Percentiles rank a stretch among this genome's conserved stretches.
phyloP scores from a whole-genome alignment of 2,329 filamentous ascomycete genomes.

The Neofusicoccum parvum region DNA sequence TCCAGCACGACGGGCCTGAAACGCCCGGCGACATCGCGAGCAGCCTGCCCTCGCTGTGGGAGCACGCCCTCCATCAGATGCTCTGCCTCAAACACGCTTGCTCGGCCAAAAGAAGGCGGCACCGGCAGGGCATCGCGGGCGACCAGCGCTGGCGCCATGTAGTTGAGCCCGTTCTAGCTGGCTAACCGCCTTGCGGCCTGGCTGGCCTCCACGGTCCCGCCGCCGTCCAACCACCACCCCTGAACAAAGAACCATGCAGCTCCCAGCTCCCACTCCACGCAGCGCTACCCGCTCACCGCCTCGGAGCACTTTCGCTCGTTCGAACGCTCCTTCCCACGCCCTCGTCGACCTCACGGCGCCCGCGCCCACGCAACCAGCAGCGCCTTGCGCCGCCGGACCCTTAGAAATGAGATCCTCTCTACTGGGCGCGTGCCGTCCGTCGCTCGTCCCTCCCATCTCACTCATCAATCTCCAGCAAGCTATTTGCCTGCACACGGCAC shows the following conservation, averaged over 20 bases:
- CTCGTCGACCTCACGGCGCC: not conserved
- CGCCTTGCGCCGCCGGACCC: not conserved
- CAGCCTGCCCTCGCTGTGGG: too few relatives aligned
- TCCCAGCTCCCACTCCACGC: not conserved
- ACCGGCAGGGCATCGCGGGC: not conserved
- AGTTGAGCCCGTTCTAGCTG: not conserved
- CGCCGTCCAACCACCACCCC: constrained; percentile 12
- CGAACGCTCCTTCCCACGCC: not conserved
- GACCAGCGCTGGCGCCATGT: not conserved
- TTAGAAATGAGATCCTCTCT: constrained; percentile 9
- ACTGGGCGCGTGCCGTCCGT: constrained; percentile 6
- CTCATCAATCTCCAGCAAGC: constrained; percentile 5
- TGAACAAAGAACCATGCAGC: not conserved
- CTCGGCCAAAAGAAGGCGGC: not conserved
- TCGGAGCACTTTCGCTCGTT: not conserved
- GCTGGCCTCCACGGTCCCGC: constrained; percentile 4
- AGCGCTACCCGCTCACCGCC: constrained; percentile 2
- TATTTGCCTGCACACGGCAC: not conserved
- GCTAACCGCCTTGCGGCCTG: not conserved
- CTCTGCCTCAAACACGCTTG: constrained; percentile 13
- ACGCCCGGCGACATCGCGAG: not conserved
- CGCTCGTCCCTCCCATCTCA: not conserved
- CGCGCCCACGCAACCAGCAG: not conserved
- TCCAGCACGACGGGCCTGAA: constrained; percentile 1
- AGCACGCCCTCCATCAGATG: not conserved